phyloP scores from a whole-genome alignment of 2,329 filamentous ascomycete genomes.

The Laburnicola sp. region DNA sequence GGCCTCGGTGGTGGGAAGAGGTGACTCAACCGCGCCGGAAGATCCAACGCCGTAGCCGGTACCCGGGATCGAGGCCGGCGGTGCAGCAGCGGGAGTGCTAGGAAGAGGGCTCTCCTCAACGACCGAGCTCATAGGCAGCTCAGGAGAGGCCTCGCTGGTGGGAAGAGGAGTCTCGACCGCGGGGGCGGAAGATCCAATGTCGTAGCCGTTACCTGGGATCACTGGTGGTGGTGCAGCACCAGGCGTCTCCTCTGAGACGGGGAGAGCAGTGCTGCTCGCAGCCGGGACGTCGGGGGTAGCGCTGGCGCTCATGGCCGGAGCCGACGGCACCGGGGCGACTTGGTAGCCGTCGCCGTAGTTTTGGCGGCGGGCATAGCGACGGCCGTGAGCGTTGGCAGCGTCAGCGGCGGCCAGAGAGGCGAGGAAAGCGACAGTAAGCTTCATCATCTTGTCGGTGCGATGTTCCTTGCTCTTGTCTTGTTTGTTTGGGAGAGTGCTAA shows the following conservation, averaged over 20 bases:
- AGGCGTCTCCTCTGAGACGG: neutral
- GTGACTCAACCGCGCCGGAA: too few relatives aligned
- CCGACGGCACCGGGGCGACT: neutral
- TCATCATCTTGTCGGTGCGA: constrained; percentile 35
- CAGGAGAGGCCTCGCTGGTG: constrained; percentile 45
- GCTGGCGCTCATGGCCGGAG: neutral
- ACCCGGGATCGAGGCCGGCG: neutral
- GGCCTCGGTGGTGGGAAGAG: constrained; percentile 18
- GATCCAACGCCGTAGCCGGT: neutral
- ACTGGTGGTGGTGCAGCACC: neutral
- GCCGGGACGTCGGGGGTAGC: neutral
- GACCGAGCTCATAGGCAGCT: constrained; percentile 26
- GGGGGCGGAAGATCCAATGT: neutral
- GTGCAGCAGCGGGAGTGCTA: too few relatives aligned
- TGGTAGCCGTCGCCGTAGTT: constrained; percentile 16
- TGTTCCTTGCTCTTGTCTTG: constrained; percentile 32
- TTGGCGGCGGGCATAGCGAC: constrained; percentile 34
- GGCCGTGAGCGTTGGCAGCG: constrained; percentile 34
- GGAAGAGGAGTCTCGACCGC: constrained; percentile 28
- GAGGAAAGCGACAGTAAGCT: constrained; percentile 40
- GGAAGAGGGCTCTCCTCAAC: too few relatives aligned
- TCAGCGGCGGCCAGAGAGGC: constrained; percentile 37
- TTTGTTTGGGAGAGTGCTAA: constrained; percentile 16
- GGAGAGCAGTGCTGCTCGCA: constrained; percentile 10
- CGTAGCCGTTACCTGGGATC: constrained; percentile 10